Evolutionary conservation across 352 stramenopile genomes (phyloP).

Genomic region (Globisporangium carolinianum): DNA sequence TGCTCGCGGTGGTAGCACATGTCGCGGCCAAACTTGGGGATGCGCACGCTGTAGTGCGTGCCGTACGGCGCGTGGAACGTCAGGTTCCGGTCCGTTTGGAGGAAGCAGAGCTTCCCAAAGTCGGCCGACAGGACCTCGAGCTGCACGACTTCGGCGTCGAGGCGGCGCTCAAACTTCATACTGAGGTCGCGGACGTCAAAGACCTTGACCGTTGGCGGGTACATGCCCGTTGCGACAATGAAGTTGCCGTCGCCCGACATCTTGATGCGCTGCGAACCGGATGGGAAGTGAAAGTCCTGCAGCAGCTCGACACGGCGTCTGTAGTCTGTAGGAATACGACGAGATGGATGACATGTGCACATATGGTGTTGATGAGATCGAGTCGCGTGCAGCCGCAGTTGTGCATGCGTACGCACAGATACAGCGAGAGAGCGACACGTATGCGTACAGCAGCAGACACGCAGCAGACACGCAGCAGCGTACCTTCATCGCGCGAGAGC

Average conservation of each 20-base stretch:
- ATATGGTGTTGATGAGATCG: neutral
- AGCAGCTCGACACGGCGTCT: constrained; percentile 95
- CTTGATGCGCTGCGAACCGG: constrained; percentile 90
- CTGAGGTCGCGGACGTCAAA: constrained; percentile 93
- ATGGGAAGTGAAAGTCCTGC: constrained; percentile 98
- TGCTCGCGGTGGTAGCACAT: constrained; percentile 96
- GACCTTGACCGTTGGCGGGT: constrained; percentile 96
- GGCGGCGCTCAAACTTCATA: constrained; percentile 98
- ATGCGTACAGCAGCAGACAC: constrained; percentile 8
- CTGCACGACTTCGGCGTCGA: constrained; percentile 96
- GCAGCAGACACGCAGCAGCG: neutral
- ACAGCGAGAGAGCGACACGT: constrained; percentile 19
- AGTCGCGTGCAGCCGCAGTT: neutral
- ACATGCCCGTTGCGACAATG: constrained; percentile 95
- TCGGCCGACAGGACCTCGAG: constrained; percentile 93
- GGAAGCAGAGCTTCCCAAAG: constrained; percentile 97
- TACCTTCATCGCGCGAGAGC: constrained; percentile 66
- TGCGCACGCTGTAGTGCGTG: constrained; percentile 91
- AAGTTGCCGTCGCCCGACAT: constrained; percentile 95
- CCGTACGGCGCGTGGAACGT: constrained; percentile 98
- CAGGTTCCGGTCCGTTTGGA: constrained; percentile 94
- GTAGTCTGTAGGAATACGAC: constrained; percentile 37
- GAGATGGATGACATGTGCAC: no score
- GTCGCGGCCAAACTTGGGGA: constrained; percentile 96
- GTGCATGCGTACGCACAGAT: neutral